Percentiles rank a stretch among this genome's conserved stretches.
phyloP scores from a whole-genome alignment of 306 rosid species.

The Vigna angularis region DNA sequence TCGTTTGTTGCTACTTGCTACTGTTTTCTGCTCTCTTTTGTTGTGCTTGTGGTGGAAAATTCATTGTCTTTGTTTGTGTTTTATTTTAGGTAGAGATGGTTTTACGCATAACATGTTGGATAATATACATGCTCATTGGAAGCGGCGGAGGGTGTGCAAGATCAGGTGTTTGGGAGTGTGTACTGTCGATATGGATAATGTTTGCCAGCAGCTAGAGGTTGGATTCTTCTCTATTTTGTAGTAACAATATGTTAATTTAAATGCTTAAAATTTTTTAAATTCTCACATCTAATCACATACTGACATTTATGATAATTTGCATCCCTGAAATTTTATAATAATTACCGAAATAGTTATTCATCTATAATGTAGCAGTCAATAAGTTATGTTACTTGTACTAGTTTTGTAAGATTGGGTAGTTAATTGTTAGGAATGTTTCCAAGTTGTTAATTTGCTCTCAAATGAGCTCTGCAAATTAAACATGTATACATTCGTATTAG shows the following conservation, averaged over 20 bases:
- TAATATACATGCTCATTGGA: constrained; percentile 96
- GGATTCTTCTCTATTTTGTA: constrained; percentile 27
- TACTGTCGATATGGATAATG: constrained; percentile 85
- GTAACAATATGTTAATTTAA: too few species aligned
- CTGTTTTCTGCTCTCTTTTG: neutral
- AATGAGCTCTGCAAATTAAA: neutral
- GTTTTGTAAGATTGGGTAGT: neutral
- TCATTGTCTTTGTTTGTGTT: constrained; percentile 5
- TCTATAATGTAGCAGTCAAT: too few species aligned
- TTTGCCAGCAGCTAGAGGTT: constrained; percentile 80
- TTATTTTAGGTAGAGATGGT: constrained; percentile 89
- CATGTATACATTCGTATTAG: neutral
- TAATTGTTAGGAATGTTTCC: neutral
- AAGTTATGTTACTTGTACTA: neutral
- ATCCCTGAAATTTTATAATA: too few species aligned
- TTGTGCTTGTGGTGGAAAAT: neutral
- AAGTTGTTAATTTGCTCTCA: neutral
- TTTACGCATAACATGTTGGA: constrained; percentile 99
- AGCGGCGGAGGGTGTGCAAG: constrained; percentile 93
- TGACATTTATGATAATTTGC: neutral
- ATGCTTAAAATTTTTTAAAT: too few species aligned
- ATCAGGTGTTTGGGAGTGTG: constrained; percentile 94
- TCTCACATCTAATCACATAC: neutral
- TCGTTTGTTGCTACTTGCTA: neutral
- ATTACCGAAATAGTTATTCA: neutral